Conservation (phyloP, 768 basidiomycete species). For the Boletus rubroflammeus region DNA sequence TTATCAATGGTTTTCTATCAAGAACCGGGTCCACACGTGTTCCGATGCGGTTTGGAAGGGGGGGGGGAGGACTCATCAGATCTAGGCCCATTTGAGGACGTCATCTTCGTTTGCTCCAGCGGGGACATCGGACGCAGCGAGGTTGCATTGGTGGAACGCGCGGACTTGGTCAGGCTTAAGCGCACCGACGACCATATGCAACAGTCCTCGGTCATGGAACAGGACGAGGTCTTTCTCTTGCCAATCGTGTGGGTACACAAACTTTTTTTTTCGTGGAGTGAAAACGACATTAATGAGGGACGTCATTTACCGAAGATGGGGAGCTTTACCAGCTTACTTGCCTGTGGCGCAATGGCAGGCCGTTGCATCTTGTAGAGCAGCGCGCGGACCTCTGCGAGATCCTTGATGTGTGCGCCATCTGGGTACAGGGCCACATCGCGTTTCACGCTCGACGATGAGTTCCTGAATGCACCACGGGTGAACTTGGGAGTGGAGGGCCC, state of each 20-base stretch:
- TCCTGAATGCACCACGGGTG: constrained; percentile 75
- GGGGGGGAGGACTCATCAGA: background rate
- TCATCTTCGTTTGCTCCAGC: constrained; percentile 46
- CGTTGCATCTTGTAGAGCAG: constrained; percentile 85
- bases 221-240: constrained; percentile 58
- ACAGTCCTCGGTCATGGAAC: constrained; percentile 69
- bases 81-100: constrained; percentile 40
- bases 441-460: constrained; percentile 57
- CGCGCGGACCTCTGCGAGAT: constrained; percentile 70
- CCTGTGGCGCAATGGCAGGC: constrained; percentile 86
- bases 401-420: constrained; percentile 72
- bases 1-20: constrained; percentile 2
- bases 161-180: constrained; percentile 47
- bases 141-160: constrained; percentile 56
- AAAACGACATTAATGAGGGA: background rate
- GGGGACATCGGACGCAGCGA: constrained; percentile 50
- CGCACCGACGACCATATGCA: constrained; percentile 68
- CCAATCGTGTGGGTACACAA: constrained; percentile 92
- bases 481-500: constrained; percentile 83
- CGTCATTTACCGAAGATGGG: background rate
- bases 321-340: constrained; percentile 34
- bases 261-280: constrained; percentile 20
- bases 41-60: background rate
- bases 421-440: constrained; percentile 73
- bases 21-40: constrained; percentile 1